Evolutionary conservation across 2,329 filamentous ascomycete species (phyloP).

Genomic region (Davidsoniella eucalypti): DNA sequence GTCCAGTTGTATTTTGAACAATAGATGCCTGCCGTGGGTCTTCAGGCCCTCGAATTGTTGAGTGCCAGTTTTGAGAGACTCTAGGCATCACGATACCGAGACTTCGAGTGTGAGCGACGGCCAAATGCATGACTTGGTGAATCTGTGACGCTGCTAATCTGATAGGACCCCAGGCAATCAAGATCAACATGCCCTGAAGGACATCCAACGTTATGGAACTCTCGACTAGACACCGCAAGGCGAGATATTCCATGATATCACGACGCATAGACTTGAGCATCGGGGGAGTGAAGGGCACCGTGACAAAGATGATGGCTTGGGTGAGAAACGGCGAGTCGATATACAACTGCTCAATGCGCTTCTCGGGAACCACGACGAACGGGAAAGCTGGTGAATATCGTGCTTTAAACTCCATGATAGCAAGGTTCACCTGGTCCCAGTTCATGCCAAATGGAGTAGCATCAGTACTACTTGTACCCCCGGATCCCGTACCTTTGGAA

Average conservation of each 20-base stretch:
- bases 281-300: conserved; percentile 18
- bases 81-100: conserved; percentile 20
- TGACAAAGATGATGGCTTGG: conserved; percentile 23
- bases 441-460: conserved; percentile 21
- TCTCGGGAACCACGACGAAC: conserved; percentile 21
- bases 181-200: conserved; percentile 29
- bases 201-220: conserved; percentile 26
- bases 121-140: conserved; percentile 22
- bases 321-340: conserved; percentile 24
- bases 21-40: conserved; percentile 11
- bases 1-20: conserved; percentile 5
- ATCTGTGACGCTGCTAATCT: conserved; percentile 9
- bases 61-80: conserved; percentile 14
- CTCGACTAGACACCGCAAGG: conserved; percentile 25
- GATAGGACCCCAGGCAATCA: conserved; percentile 27
- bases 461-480: background rate
- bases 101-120: conserved; percentile 26
- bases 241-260: conserved; percentile 26
- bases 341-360: conserved; percentile 19
- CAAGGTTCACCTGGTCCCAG: conserved; percentile 23
- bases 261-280: conserved; percentile 24
- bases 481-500: background rate
- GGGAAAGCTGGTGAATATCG: conserved; percentile 23
- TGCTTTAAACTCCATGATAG: conserved; percentile 20
- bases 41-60: conserved; percentile 9